Evolutionary conservation across 768 basidiomycete genomes (phyloP).

Genomic region (Rhodosporidiobolus sp.): DNA sequence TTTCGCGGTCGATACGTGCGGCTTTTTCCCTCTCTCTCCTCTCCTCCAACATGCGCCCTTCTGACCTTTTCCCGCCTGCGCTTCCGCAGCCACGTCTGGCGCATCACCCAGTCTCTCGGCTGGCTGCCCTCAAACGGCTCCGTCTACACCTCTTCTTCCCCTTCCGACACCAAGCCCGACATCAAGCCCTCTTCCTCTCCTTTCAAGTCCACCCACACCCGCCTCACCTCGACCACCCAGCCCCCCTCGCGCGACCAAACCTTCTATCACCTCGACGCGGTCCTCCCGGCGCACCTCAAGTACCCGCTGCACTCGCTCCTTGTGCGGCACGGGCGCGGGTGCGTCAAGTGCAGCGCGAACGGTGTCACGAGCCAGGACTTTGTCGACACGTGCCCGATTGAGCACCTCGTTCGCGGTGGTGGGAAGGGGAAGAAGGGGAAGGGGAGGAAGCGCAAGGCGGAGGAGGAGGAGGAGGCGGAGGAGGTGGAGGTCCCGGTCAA

Average conservation of each 20-base stretch:
- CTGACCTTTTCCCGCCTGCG: no score
- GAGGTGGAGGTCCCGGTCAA: conserved; percentile 13
- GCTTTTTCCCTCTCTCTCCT: not conserved
- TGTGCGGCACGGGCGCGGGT: conserved; percentile 42
- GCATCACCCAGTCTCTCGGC: conserved; percentile 40
- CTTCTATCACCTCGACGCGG: conserved; percentile 35
- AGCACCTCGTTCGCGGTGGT: conserved; percentile 8
- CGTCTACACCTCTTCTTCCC: not conserved
- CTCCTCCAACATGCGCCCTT: no score
- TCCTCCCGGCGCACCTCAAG: conserved; percentile 33
- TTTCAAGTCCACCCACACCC: not conserved
- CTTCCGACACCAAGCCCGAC: no score
- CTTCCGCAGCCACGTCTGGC: conserved; percentile 39
- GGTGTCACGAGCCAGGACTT: conserved; percentile 35
- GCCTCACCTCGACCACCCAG: not conserved
- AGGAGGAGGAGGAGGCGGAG: not conserved
- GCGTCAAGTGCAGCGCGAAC: conserved; percentile 41
- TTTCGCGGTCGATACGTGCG: conserved; percentile 45
- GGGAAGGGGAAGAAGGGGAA: conserved; percentile 3
- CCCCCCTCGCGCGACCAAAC: conserved; percentile 13
- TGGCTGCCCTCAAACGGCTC: conserved; percentile 40
- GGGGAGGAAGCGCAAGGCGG: conserved; percentile 5
- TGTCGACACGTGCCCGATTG: conserved; percentile 32
- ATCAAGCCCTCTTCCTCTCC: not conserved
- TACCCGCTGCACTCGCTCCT: conserved; percentile 42